Base-by-base conservation (phyloP, 2,329 filamentous ascomycete genomes). In the Escovopsis weberi region DNA sequence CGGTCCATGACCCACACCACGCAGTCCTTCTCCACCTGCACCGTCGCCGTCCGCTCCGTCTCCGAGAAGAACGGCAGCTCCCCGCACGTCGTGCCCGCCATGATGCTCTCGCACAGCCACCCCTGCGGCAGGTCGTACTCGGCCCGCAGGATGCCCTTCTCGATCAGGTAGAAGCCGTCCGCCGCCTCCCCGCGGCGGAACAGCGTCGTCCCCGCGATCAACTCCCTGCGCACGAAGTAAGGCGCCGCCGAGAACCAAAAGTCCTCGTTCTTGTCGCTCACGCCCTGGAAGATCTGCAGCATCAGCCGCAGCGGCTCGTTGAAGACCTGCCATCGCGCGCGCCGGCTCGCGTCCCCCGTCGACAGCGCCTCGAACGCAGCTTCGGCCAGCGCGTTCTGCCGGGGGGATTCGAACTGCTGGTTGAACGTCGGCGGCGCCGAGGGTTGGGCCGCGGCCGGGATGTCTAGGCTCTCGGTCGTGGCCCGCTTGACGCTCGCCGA, bases 21-120 rank as follows among this genome's bases (percentile, higher is more conserved):
- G 47, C 81, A 84, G 51, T 89, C 80, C 42, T 80, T 74, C 58
- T 96, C 88, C 2, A 85, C 85, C 37, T 80, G 70, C 10, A 93
- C 87, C 0, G 84, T 94, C 2, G 87, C 87, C 4, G 88, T 96
- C 15, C 91, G 75, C 41, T 76, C 70, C 2, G 89, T 96, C 55
- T 93, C 85, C 3, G 82, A 86, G 64, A 98, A 98, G 66, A 98
- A 98, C 0, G 91, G 91, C 42, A 98, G 63, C 64, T 98, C 91
- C 33, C 91, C 91, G 53, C 89, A 96, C 0, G 91, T 95, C 2
- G 91, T 91, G 12, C 91, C 91, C 0, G 88, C 85, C 1, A 95
- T 82, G 43, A 96, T 95, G 54, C 85, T 85, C 61, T 98, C 91
- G 47, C 83, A 85, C 51, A 93, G 83, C 52, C 74, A 75, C 1